Evolutionary conservation across 208 protist species (phyloP).

Genomic region (Leishmania braziliensis): DNA sequence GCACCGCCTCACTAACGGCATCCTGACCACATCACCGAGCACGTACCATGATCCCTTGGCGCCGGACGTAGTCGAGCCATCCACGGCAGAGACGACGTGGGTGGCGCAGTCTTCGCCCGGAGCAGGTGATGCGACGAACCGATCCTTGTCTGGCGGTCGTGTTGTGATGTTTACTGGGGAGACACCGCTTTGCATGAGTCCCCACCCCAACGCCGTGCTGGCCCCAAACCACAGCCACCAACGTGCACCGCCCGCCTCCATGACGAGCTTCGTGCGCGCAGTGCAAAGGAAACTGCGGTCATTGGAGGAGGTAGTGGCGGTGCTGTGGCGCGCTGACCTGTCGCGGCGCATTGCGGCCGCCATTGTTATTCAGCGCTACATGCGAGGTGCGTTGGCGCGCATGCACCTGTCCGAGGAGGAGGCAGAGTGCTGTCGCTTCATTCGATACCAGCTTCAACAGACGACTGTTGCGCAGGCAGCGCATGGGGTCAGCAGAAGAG

Average conservation of each 20-base stretch:
- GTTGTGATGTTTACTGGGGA: conserved; percentile 16
- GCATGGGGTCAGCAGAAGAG: not conserved
- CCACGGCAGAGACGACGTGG: not conserved
- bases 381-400: conserved; percentile 51
- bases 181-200: not conserved
- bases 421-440: conserved; percentile 32
- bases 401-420: conserved; percentile 45
- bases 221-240: conserved; percentile 18
- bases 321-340: conserved; percentile 72
- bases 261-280: conserved; percentile 51
- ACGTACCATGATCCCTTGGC: not conserved
- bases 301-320: conserved; percentile 64
- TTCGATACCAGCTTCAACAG: conserved; percentile 49
- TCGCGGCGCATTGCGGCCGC: conserved; percentile 53
- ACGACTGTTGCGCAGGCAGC: not conserved
- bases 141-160: not conserved
- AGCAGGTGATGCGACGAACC: not conserved
- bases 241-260: conserved; percentile 5
- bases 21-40: not conserved
- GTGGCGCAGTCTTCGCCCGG: not conserved
- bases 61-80: not conserved
- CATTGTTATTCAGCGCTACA: conserved; percentile 62
- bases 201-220: conserved; percentile 1
- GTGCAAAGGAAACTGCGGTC: conserved; percentile 79
- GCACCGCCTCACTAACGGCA: not conserved